Evolutionary conservation across 2,329 filamentous ascomycete species (phyloP).

Genomic region (Aspergillus fischeri): DNA sequence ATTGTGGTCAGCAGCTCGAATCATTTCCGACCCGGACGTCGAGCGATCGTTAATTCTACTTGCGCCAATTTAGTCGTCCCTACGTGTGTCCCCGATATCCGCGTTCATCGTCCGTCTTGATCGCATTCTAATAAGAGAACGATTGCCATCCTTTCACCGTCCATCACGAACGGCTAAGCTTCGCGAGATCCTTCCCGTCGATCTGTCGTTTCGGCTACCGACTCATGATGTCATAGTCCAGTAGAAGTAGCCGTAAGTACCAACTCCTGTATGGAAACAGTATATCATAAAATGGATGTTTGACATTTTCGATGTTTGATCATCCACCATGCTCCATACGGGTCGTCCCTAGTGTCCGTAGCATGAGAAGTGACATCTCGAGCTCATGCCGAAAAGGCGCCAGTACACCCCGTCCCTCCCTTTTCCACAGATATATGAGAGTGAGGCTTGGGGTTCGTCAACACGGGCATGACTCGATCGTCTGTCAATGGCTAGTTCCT

Average conservation of each 20-base stretch:
- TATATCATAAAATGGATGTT: not conserved
- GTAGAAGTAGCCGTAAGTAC: slow-evolving; percentile 2
- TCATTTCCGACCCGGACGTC: slow-evolving; percentile 24
- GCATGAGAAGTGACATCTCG: not conserved
- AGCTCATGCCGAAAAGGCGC: not conserved
- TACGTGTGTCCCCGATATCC: slow-evolving; percentile 19
- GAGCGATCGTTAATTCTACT: slow-evolving; percentile 18
- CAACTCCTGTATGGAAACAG: not conserved
- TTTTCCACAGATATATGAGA: not conserved
- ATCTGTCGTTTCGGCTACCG: slow-evolving; percentile 4
- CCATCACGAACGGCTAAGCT: slow-evolving; percentile 12
- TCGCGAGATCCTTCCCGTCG: slow-evolving; percentile 5
- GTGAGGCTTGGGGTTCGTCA: not conserved
- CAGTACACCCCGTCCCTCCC: not conserved
- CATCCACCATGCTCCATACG: not conserved
- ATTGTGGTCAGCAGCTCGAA: slow-evolving; percentile 27
- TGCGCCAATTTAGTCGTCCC: slow-evolving; percentile 21
- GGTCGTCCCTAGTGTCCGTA: not conserved
- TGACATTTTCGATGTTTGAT: not conserved
- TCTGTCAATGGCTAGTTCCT: not conserved
- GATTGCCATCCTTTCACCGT: slow-evolving; percentile 16
- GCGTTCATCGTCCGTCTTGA: slow-evolving; percentile 19
- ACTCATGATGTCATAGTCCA: slow-evolving; percentile 2
- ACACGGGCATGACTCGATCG: not conserved
- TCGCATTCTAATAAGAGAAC: slow-evolving; percentile 22